These are phyloP conservation scores for Rubroshorea leprosula DNA, from an alignment of 345 rosid genomes.

Conservation along the genomic window DNA sequence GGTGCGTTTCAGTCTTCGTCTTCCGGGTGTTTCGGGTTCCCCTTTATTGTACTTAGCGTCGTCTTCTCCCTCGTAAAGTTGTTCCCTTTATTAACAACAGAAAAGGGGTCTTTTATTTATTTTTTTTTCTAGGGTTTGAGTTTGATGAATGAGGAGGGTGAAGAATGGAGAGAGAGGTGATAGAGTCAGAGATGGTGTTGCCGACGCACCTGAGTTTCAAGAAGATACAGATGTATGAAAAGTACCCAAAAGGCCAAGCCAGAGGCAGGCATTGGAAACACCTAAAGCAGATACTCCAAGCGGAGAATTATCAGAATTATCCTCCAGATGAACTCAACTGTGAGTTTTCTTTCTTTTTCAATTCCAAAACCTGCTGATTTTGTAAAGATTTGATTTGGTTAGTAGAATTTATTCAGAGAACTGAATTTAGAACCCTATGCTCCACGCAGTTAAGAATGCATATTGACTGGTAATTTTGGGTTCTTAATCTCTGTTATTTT, in stretches of 20 bases:
- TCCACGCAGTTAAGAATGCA: too few relatives aligned
- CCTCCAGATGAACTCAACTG: conserved; percentile 65
- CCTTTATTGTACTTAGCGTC: too few relatives aligned
- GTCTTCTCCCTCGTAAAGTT: too few relatives aligned
- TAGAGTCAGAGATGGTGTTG: conserved; percentile 66
- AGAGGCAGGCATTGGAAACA: conserved; percentile 82
- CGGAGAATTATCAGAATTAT: conserved; percentile 55
- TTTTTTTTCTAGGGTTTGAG: neutral
- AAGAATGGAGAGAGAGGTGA: conserved; percentile 56
- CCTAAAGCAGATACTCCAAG: conserved; percentile 92
- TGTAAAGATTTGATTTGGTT: too few relatives aligned
- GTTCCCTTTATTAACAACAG: neutral
- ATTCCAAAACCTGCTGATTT: too few relatives aligned
- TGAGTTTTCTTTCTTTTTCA: conserved; percentile 14
- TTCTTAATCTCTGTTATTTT: neutral
- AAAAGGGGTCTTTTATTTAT: too few relatives aligned
- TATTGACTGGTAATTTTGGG: too few relatives aligned
- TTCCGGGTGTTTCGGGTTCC: neutral
- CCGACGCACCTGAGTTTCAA: conserved; percentile 65
- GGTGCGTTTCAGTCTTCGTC: neutral
- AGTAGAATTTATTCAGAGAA: neutral
- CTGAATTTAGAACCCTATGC: neutral
- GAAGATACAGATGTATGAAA: conserved; percentile 62
- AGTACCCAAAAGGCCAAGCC: conserved; percentile 85
- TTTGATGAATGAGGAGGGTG: neutral